These are phyloP conservation scores for Trichoderma hamatum DNA, from an alignment of 2,329 filamentous ascomycete species.

Conservation along the genomic window DNA sequence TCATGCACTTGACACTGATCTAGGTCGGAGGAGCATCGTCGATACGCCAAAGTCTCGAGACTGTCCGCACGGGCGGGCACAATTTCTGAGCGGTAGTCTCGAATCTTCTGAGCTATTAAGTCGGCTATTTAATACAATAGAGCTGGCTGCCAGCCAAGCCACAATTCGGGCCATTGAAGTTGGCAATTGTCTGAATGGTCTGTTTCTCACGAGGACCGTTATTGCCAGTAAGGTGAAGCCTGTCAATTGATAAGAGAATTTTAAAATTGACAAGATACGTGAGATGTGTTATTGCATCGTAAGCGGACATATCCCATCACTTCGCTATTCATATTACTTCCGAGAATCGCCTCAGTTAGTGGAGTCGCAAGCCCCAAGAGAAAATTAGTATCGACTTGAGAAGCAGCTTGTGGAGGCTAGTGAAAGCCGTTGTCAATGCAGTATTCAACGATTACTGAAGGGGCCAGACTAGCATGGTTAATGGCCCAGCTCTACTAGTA, in stretches of 20 bases:
- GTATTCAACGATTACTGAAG: neutral
- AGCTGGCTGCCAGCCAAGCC: conserved; percentile 1
- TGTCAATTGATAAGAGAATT: neutral
- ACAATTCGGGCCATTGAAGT: neutral
- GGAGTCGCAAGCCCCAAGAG: neutral
- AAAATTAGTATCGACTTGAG: neutral
- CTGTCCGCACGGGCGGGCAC: neutral
- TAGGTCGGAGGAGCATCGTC: neutral
- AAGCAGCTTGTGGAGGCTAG: neutral
- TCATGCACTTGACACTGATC: neutral
- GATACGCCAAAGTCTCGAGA: neutral
- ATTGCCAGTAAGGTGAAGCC: neutral
- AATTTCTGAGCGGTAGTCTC: neutral
- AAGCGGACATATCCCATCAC: neutral
- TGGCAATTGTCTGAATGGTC: neutral
- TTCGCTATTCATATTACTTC: neutral
- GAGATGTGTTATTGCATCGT: neutral
- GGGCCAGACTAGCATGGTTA: neutral
- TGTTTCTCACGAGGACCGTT: neutral
- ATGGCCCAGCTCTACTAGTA: neutral
- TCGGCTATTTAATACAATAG: neutral
- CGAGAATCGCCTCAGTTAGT: neutral
- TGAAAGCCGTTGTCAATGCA: neutral
- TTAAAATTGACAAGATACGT: neutral
- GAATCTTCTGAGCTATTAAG: neutral